phyloP scores from a whole-genome alignment of 2,329 filamentous ascomycete species.

The Alternaria alternata region DNA sequence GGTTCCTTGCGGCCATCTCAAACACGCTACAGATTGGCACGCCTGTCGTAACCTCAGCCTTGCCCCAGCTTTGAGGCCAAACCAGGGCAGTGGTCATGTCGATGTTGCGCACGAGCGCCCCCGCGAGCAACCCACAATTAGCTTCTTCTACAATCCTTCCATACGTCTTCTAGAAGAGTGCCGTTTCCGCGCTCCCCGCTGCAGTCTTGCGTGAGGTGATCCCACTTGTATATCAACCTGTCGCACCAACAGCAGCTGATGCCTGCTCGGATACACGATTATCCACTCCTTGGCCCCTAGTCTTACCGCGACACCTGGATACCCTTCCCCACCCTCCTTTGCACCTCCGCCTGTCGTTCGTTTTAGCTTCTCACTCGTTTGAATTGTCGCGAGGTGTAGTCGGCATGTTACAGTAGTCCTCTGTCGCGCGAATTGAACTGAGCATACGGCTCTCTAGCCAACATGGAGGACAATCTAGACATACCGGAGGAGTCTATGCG shows the following conservation, averaged over 20 bases:
- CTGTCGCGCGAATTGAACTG: conserved; percentile 16
- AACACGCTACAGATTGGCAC: conserved; percentile 42
- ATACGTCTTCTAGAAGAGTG: conserved; percentile 49
- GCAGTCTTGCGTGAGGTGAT: conserved; percentile 46
- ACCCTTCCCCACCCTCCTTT: conserved; percentile 34
- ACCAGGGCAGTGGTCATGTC: conserved; percentile 36
- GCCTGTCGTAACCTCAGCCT: conserved; percentile 42
- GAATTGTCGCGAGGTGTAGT: conserved; percentile 17
- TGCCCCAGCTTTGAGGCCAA: conserved; percentile 49
- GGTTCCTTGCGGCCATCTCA: conserved; percentile 27
- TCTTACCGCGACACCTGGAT: conserved; percentile 28
- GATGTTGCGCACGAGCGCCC: conserved; percentile 40
- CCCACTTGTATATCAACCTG: conserved; percentile 42
- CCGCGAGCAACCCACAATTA: conserved; percentile 43
- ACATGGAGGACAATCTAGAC: conserved; percentile 47
- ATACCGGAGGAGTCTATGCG: conserved; percentile 50
- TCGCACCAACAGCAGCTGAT: conserved; percentile 47
- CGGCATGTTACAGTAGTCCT: conserved; percentile 31
- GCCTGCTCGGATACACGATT: conserved; percentile 43
- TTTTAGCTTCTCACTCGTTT: conserved; percentile 17
- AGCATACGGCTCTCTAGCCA: conserved; percentile 23
- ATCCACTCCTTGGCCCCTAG: conserved; percentile 43
- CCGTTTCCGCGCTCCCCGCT: conserved; percentile 46
- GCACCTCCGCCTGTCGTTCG: conserved; percentile 16
- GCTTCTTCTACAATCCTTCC: conserved; percentile 41